Percentiles rank a stretch among this genome's conserved stretches.
Evolutionary conservation across 169 alveolate genomes (phyloP).

Genomic region (Eimeria brunetti): DNA sequence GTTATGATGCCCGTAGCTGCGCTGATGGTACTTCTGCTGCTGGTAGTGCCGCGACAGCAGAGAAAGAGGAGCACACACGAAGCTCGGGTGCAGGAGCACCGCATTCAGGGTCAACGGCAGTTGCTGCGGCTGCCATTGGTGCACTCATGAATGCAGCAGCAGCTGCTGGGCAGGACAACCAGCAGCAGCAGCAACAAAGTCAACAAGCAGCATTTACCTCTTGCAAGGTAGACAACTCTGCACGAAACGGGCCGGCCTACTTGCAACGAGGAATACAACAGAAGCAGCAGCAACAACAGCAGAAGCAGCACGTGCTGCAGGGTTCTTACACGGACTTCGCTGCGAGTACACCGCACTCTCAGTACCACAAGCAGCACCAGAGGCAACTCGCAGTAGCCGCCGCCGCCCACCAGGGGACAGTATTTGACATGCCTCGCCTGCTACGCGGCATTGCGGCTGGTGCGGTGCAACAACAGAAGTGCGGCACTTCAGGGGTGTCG

Average conservation of each 20-base stretch:
- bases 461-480: conserved; percentile 27
- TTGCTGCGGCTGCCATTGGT: conserved; percentile 11
- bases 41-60: not conserved
- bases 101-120: conserved; percentile 6
- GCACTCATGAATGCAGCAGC: not conserved
- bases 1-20: not conserved
- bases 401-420: conserved; percentile 56
- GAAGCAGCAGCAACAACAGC: conserved; percentile 50
- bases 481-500: not conserved
- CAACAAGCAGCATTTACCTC: not conserved
- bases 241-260: not conserved
- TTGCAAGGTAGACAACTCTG: not conserved
- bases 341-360: not conserved
- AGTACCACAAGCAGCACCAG: conserved; percentile 6
- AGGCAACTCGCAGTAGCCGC: conserved; percentile 43
- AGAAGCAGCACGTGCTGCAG: not conserved
- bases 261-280: not conserved
- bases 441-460: conserved; percentile 33
- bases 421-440: conserved; percentile 57
- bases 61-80: not conserved
- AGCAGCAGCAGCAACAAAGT: conserved; percentile 17
- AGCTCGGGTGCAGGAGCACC: conserved; percentile 7
- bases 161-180: not conserved
- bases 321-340: not conserved
- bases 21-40: not conserved